Conservation (phyloP, 345 rosid species). For the Acer saccharum region DNA sequence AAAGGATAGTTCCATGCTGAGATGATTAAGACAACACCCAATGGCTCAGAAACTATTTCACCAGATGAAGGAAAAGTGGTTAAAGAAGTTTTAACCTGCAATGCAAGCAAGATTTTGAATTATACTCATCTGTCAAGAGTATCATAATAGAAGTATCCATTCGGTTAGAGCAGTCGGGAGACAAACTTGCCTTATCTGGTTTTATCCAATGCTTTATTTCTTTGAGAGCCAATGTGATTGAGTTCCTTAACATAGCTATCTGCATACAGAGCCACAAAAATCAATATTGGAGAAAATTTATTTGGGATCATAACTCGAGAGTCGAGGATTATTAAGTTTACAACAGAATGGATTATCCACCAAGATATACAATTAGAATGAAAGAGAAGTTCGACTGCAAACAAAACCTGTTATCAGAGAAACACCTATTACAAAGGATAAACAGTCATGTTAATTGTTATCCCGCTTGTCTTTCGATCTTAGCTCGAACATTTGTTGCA, state of each 20-base stretch:
- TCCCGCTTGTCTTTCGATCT: not conserved
- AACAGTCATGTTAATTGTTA: not conserved
- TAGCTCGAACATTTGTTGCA: not conserved
- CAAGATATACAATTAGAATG: not conserved
- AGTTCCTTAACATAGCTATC: conserved; percentile 61
- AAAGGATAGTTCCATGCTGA: conserved; percentile 98
- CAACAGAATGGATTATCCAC: conserved; percentile 1
- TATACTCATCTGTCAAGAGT: conserved; percentile 12
- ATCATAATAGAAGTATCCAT: conserved; percentile 1
- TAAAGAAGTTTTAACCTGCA: conserved; percentile 81
- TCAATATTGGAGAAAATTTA: conserved; percentile 8
- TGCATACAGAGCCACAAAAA: conserved; percentile 37
- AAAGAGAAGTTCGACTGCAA: not conserved
- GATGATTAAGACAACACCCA: conserved; percentile 86
- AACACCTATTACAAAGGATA: not conserved
- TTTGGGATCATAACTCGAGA: not conserved
- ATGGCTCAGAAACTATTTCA: conserved; percentile 85
- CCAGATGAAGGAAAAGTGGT: conserved; percentile 91
- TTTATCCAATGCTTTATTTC: conserved; percentile 75
- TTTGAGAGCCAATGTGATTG: conserved; percentile 63
- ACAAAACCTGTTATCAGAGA: not conserved
- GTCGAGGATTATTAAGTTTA: not conserved
- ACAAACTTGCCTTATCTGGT: conserved; percentile 64
- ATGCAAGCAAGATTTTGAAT: conserved; percentile 3
- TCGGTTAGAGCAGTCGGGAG: not conserved